A percentile compares a stretch with the other conserved stretches of the same genome.
phyloP scores from a whole-genome alignment of 2,329 filamentous ascomycete species.

The Alternaria consortialis region DNA sequence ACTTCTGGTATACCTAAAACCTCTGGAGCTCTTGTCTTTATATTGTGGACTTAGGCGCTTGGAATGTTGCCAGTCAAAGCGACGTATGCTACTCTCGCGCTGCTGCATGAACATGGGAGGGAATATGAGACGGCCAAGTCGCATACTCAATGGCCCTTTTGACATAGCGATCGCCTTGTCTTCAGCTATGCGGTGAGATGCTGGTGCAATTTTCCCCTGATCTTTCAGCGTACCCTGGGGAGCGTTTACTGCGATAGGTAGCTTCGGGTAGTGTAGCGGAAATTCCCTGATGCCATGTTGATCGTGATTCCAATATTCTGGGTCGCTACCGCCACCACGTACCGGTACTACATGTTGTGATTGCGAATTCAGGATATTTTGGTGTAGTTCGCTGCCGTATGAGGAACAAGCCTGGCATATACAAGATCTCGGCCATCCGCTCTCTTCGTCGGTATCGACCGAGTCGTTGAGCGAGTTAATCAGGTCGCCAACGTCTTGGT shows the following conservation, averaged over 20 bases:
- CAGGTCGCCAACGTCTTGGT: not conserved
- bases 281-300: not conserved
- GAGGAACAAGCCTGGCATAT: not conserved
- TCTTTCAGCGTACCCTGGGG: not conserved
- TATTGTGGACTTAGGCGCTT: not conserved
- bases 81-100: not conserved
- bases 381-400: not conserved
- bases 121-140: slow-evolving; percentile 1
- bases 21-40: not conserved
- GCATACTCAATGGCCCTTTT: not conserved
- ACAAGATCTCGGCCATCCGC: not conserved
- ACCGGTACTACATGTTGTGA: not conserved
- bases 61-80: slow-evolving; percentile 5
- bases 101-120: not conserved
- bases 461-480: not conserved
- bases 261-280: not conserved
- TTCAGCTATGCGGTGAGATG: too few species aligned
- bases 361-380: not conserved
- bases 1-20: slow-evolving; percentile 1
- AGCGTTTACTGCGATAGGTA: not conserved
- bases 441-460: not conserved
- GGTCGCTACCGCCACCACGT: not conserved
- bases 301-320: not conserved
- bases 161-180: not conserved
- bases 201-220: not conserved